phyloP scores from a whole-genome alignment of 495 filamentous ascomycete genomes.

The Parmelia sp. region DNA sequence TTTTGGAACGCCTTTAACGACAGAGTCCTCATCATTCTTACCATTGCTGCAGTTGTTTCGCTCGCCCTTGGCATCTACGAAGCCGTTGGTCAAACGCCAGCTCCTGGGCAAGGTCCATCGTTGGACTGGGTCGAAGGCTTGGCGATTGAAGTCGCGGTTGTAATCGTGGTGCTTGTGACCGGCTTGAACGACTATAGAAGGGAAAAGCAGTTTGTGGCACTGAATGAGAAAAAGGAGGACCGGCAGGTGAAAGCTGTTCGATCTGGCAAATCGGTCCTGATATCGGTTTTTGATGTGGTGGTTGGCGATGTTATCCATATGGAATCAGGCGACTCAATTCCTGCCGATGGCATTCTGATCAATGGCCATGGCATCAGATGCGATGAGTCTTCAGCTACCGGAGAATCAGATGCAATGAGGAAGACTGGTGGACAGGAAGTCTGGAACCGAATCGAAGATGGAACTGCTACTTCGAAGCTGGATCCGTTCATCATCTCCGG shows the following conservation, averaged over 20 bases:
- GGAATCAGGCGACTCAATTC: slow-evolving; percentile 66
- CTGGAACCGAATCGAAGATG: slow-evolving; percentile 49
- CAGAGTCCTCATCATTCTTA: slow-evolving; percentile 72
- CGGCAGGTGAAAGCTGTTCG: slow-evolving; percentile 70
- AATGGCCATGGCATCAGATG: slow-evolving; percentile 60
- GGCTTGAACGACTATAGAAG: slow-evolving; percentile 75
- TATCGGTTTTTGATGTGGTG: slow-evolving; percentile 65
- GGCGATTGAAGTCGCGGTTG: slow-evolving; percentile 68
- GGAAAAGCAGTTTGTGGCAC: slow-evolving; percentile 69
- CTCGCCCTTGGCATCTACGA: slow-evolving; percentile 70
- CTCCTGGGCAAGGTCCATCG: slow-evolving; percentile 35
- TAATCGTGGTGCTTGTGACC: slow-evolving; percentile 68
- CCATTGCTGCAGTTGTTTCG: slow-evolving; percentile 65
- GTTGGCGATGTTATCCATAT: slow-evolving; percentile 69
- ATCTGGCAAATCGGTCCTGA: slow-evolving; percentile 64
- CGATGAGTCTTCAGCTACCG: slow-evolving; percentile 63
- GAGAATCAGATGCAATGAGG: slow-evolving; percentile 63
- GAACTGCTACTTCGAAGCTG: slow-evolving; percentile 51
- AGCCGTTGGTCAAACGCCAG: slow-evolving; percentile 34
- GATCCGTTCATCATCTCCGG: slow-evolving; percentile 61
- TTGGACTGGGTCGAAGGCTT: slow-evolving; percentile 79
- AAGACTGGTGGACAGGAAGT: slow-evolving; percentile 56
- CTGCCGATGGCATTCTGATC: slow-evolving; percentile 55
- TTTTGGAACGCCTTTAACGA: slow-evolving; percentile 87
- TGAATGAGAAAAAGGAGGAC: slow-evolving; percentile 74